Conservation (phyloP, 768 basidiomycete species). For the Boletus reticulatus region DNA sequence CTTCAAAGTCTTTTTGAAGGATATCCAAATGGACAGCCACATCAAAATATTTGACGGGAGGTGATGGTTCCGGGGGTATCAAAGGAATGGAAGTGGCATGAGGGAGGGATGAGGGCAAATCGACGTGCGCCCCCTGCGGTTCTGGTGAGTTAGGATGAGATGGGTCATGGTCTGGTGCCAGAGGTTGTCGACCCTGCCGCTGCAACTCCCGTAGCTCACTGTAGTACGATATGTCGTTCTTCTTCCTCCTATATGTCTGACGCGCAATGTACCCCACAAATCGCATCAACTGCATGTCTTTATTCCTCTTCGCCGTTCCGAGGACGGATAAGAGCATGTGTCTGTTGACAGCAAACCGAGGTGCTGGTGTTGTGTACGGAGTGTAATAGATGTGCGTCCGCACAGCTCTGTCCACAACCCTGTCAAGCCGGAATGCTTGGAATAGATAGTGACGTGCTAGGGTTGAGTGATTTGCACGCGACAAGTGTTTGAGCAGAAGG, state of each 20-base stretch:
- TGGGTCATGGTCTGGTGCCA: slow-evolving; percentile 22
- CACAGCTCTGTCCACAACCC: slow-evolving; percentile 30
- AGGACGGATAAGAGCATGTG: slow-evolving; percentile 56
- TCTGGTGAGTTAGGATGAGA: slow-evolving; percentile 4
- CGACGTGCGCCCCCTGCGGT: background rate
- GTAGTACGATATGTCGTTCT: slow-evolving; percentile 44
- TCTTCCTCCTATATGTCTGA: slow-evolving; percentile 48
- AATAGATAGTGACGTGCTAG: slow-evolving; percentile 67
- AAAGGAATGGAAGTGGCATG: slow-evolving; percentile 25
- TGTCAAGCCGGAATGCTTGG: slow-evolving; percentile 50
- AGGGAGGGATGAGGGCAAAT: background rate
- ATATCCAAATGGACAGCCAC: slow-evolving; percentile 55
- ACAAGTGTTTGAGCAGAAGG: slow-evolving; percentile 58
- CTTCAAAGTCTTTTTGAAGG: slow-evolving; percentile 51
- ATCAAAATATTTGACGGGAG: slow-evolving; percentile 39
- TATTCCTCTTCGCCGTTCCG: slow-evolving; percentile 56
- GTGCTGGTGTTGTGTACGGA: slow-evolving; percentile 40
- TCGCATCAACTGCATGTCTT: slow-evolving; percentile 55
- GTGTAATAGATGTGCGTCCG: slow-evolving; percentile 32
- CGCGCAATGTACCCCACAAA: slow-evolving; percentile 54
- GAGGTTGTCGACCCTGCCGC: slow-evolving; percentile 20
- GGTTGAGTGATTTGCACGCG: slow-evolving; percentile 43
- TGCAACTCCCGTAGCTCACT: slow-evolving; percentile 28
- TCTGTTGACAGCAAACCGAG: slow-evolving; percentile 54
- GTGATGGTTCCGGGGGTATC: slow-evolving; percentile 15